A percentile compares a stretch with the other conserved stretches of the same genome.
Evolutionary conservation across 2,329 filamentous ascomycete species (phyloP).

Genomic region (Karstenula rhodostoma): DNA sequence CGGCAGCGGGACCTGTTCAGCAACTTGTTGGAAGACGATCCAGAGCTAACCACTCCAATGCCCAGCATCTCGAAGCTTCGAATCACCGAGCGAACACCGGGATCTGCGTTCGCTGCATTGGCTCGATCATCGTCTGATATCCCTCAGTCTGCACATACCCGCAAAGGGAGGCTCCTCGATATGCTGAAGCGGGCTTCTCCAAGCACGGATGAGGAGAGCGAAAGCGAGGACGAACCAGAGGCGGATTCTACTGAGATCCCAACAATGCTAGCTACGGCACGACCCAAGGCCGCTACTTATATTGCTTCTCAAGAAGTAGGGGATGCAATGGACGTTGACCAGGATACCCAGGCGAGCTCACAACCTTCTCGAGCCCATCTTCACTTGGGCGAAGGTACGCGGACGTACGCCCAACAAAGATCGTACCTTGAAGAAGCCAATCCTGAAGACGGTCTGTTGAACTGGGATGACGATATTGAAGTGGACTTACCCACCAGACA

Average conservation of each 20-base stretch:
- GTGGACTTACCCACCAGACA: constrained; percentile 25
- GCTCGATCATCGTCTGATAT: constrained; percentile 46
- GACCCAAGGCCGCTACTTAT: neutral
- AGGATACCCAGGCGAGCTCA: constrained; percentile 27
- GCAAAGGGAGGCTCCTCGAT: constrained; percentile 42
- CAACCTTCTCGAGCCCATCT: constrained; percentile 37
- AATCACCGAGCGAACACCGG: constrained; percentile 37
- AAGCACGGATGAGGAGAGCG: constrained; percentile 34
- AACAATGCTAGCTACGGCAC: constrained; percentile 1
- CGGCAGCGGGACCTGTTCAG: constrained; percentile 46
- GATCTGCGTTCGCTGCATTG: constrained; percentile 30
- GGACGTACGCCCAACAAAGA: constrained; percentile 67
- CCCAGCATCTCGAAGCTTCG: constrained; percentile 42
- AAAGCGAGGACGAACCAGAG: constrained; percentile 33
- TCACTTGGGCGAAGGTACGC: constrained; percentile 44
- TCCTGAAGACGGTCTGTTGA: constrained; percentile 50
- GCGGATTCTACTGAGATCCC: constrained; percentile 15
- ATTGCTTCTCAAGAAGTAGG: neutral
- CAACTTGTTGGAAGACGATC: constrained; percentile 40
- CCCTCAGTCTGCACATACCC: constrained; percentile 31
- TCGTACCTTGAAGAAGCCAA: constrained; percentile 66
- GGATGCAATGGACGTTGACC: constrained; percentile 34
- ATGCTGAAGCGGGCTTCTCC: constrained; percentile 38
- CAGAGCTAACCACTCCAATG: constrained; percentile 38
- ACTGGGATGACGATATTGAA: constrained; percentile 35